Base-by-base conservation (phyloP, 495 filamentous ascomycete species). In the Astrothelium subdiscretum region DNA sequence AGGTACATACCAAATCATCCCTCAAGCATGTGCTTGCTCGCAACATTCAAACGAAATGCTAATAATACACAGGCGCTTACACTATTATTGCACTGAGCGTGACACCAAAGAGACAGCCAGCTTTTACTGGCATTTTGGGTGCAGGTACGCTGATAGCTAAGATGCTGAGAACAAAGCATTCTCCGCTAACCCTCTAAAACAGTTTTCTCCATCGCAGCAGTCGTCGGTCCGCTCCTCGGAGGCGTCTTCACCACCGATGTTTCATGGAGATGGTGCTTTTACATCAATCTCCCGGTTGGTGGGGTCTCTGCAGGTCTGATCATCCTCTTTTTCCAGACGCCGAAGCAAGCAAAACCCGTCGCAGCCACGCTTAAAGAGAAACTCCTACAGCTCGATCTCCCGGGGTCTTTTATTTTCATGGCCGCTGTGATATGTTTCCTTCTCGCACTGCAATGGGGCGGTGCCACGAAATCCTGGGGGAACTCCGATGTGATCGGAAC, bases 241-340 rank as follows among this genome's bases (percentile, higher is more conserved):
- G 79, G 79, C 32, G 79, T 69, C 0, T 80, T 81, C 63, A 73
- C 76, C 0, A 65, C 69, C 26, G 66, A 73, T 27, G 69, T 75
- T 5, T 66, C 72, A 15, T 81, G 79, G 79, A 68, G 79, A n/a
- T 81, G 77, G 78, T 79, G 76, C 61, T 82, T 81, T 68, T 81
- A 81, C 60, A 77, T 83, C 64, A 81, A 81, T 58, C 72, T 82
- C 1, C 80, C 80, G 0, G 70, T 81, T 31, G 79, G 80, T 35
- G 78, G 73, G 38, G 38, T 72, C 8, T 65, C 73, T 5, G 73
- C 67, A 1, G 62, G 62, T 20, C 65, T 75, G 13, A 72, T 83
- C 18, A 57, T 77, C 31, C 43, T 82, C 32, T 72, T 76, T 63
- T 75, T 80, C 65, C 59, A 62, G n/a, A 54, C 73, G 1, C 76